phyloP scores from a whole-genome alignment of 2,329 filamentous ascomycete genomes.

The Colletotrichum melonis region DNA sequence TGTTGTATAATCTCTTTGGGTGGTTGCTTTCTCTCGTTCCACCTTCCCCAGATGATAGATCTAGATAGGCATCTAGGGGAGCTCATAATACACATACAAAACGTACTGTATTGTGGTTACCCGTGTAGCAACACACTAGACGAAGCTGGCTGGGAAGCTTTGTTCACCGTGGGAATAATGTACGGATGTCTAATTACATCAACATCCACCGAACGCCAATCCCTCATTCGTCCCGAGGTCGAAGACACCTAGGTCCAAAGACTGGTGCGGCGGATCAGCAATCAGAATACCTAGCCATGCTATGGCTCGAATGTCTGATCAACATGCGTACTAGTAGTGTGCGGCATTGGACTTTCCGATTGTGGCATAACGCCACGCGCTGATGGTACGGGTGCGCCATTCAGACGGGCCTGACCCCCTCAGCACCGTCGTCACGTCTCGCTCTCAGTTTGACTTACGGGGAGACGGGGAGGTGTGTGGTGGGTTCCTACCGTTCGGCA shows the following conservation, averaged over 20 bases:
- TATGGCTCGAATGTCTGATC: slow-evolving; percentile 7
- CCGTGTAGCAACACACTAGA: not conserved
- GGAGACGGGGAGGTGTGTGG: not conserved
- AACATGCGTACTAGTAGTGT: not conserved
- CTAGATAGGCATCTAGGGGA: not conserved
- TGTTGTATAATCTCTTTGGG: not conserved
- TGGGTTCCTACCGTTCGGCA: not conserved
- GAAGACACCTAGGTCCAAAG: not conserved
- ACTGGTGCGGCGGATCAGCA: slow-evolving; percentile 10
- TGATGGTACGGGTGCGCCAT: slow-evolving; percentile 9
- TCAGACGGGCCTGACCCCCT: not conserved
- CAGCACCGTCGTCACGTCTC: not conserved
- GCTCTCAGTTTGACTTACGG: too few species aligned
- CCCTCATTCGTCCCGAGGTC: not conserved
- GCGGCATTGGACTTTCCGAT: slow-evolving; percentile 14
- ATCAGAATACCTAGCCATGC: not conserved
- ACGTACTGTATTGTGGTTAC: not conserved
- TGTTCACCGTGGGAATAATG: not conserved
- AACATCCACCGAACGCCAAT: too few species aligned
- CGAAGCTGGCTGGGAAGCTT: not conserved
- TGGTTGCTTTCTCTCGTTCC: not conserved
- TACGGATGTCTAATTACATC: not conserved
- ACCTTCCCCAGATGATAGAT: slow-evolving; percentile 6
- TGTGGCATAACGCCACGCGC: slow-evolving; percentile 18
- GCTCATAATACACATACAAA: not conserved